phyloP scores from a whole-genome alignment of 2,329 filamentous ascomycete species.

The Ascomycota sp. region DNA sequence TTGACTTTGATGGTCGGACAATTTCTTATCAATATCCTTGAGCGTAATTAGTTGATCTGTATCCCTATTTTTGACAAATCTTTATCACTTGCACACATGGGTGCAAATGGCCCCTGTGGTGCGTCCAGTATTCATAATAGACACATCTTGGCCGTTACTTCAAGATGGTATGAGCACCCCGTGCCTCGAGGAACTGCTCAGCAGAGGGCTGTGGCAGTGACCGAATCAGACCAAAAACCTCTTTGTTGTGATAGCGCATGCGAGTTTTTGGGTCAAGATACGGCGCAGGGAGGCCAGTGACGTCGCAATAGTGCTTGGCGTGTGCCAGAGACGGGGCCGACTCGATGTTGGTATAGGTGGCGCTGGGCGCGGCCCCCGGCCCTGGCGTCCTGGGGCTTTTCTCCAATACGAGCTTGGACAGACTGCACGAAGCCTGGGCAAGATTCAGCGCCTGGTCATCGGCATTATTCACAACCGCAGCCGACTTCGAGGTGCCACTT shows the following conservation, averaged over 20 bases:
- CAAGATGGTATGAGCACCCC: conserved; percentile 80
- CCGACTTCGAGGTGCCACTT: conserved; percentile 37
- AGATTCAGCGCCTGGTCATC: conserved; percentile 48
- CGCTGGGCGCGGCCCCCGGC: conserved; percentile 34
- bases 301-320: conserved; percentile 81
- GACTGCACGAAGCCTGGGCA: conserved; percentile 68
- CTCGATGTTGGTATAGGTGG: conserved; percentile 93
- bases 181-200: conserved; percentile 74
- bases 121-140: background rate
- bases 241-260: conserved; percentile 77
- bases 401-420: conserved; percentile 76
- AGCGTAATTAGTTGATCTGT: background rate
- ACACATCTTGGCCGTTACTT: conserved; percentile 35
- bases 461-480: conserved; percentile 17
- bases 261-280: conserved; percentile 93
- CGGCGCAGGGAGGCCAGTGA: conserved; percentile 77
- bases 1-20: conserved; percentile 95
- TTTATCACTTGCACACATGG: too few species aligned
- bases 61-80: background rate
- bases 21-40: conserved; percentile 1
- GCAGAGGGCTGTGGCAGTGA: conserved; percentile 61
- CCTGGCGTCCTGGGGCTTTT: conserved; percentile 38
- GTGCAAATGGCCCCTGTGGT: too few species aligned
- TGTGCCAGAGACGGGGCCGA: conserved; percentile 75
- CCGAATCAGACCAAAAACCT: conserved; percentile 73